phyloP scores from a whole-genome alignment of 352 stramenopile species.

The Phytophthora aleatoria region DNA sequence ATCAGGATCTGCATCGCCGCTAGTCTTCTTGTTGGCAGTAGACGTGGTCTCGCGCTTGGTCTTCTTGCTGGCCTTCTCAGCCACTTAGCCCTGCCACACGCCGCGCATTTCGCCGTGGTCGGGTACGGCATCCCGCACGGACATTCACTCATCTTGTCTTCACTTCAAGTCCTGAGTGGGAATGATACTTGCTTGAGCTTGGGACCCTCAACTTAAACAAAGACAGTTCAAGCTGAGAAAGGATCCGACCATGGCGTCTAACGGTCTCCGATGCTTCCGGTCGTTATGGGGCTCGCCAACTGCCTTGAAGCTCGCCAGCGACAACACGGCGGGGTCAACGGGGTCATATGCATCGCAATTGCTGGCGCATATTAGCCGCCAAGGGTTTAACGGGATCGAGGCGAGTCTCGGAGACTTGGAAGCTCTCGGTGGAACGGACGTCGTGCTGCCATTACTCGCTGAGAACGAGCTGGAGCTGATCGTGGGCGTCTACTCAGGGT shows the following conservation, averaged over 20 bases:
- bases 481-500: constrained; percentile 73
- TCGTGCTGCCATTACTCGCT: constrained; percentile 46
- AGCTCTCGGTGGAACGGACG: constrained; percentile 43
- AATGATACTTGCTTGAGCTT: background rate
- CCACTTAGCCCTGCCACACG: too few species aligned
- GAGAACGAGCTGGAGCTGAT: constrained; percentile 65
- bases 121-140: too few species aligned
- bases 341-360: constrained; percentile 40
- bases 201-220: constrained; percentile 1
- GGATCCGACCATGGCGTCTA: constrained; percentile 15
- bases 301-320: constrained; percentile 30
- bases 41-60: background rate
- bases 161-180: too few species aligned
- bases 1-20: background rate
- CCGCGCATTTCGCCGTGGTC: too few species aligned
- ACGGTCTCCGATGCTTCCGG: constrained; percentile 50
- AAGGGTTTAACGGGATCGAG: constrained; percentile 74
- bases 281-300: constrained; percentile 62
- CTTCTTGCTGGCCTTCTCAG: background rate
- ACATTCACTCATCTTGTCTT: constrained; percentile 4
- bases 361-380: constrained; percentile 41
- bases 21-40: background rate
- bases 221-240: constrained; percentile 20
- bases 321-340: constrained; percentile 12
- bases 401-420: constrained; percentile 68